Base-by-base conservation (phyloP, 768 basidiomycete species). In the Leccinellum albellum region DNA sequence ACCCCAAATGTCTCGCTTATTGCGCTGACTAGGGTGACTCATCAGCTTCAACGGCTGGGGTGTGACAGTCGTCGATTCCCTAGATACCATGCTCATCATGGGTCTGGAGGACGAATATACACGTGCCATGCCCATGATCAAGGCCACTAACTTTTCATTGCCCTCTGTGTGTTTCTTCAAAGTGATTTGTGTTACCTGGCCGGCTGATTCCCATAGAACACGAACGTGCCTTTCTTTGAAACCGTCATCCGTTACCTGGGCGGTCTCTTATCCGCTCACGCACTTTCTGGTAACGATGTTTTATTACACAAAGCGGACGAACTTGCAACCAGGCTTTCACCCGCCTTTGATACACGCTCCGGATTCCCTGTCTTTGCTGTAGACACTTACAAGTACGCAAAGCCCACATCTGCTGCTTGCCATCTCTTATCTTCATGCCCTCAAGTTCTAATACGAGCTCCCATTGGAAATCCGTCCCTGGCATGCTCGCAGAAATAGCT, bases 221-320 rank as follows among this genome's bases (percentile, higher is more conserved):
- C 61, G 75, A 68, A 53, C 1, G 70, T 71, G 0, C 85, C 86
- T 1, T 89, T 86, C 68, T 91, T 91, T 58, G 90, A 95, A 75
- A 95, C 92, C 0, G 83, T 89, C 42, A 97, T 97, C 58, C 84
- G 94, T 31, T 89, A 95, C 64, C 82, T 98, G 2, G 94, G 94
- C 3, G 95, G 94, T 6, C 76, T 95, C 1, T 79, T 95, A 6
- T 89, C 89, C 3, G 91, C 89, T 0, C 88, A 94, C 64, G 86
- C 93, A 5, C 75, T 97, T 2, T 85, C 89, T 1, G 75, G 77
- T 15, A 81, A 94, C 54, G 64, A 73, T 2, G 65, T 88, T 3
- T 78, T 90, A 53, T 79, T 93, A 35, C 70, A 77, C 17, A 82
- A 85, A 32, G 91, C 94, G 1, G 84, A 91, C 47, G 88, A 94